phyloP scores from a whole-genome alignment of 2,329 filamentous ascomycete genomes.

The Coniochaeta prunicola region DNA sequence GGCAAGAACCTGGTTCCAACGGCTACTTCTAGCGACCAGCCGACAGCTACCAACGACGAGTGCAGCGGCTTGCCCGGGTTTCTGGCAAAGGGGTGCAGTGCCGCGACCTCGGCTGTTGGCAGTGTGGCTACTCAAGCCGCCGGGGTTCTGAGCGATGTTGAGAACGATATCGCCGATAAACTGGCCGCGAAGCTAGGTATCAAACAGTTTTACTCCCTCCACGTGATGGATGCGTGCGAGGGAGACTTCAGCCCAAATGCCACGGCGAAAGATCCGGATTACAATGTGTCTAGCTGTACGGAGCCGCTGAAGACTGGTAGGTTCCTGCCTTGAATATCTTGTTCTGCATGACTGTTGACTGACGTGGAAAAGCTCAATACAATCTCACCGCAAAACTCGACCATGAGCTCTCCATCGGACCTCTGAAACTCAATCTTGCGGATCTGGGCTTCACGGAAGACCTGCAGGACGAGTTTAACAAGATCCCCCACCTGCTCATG shows the following conservation, averaged over 20 bases:
- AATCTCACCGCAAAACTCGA: constrained; percentile 41
- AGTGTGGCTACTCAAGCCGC: constrained; percentile 14
- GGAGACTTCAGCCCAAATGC: constrained; percentile 19
- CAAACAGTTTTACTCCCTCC: constrained; percentile 24
- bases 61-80: neutral
- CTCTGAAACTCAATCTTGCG: constrained; percentile 34
- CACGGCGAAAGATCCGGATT: constrained; percentile 12
- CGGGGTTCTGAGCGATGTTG: constrained; percentile 12
- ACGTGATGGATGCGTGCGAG: constrained; percentile 21
- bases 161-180: constrained; percentile 12
- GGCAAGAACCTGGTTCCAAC: constrained; percentile 28
- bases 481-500: constrained; percentile 41
- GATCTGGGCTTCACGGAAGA: constrained; percentile 36
- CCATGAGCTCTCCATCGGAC: constrained; percentile 36
- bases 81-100: neutral
- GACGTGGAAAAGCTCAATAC: constrained; percentile 7
- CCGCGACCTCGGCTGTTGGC: constrained; percentile 8
- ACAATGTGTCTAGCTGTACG: constrained; percentile 18
- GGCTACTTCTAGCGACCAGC: constrained; percentile 11
- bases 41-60: constrained; percentile 7
- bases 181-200: constrained; percentile 21
- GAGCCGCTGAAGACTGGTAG: constrained; percentile 9
- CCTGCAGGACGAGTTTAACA: constrained; percentile 38
- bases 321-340: neutral
- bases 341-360: neutral